Evolutionary conservation across 2,329 filamentous ascomycete genomes (phyloP).

Genomic region (Hypoxylon sp.): DNA sequence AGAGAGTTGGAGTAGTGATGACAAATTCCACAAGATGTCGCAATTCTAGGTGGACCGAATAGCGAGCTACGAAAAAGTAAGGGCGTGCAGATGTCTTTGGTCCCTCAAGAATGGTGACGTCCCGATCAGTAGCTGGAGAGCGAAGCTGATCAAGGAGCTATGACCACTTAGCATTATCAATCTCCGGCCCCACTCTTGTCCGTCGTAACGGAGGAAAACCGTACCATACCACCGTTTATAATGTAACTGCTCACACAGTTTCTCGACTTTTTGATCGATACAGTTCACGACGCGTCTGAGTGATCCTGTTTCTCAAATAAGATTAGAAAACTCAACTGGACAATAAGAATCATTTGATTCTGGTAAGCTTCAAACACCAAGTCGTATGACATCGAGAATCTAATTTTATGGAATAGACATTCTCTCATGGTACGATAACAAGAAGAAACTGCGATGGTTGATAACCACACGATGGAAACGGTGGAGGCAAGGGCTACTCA

Average conservation of each 20-base stretch:
- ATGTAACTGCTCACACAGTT: constrained; percentile 2
- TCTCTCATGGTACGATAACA: constrained; percentile 19
- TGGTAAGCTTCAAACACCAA: background rate
- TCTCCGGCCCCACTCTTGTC: background rate
- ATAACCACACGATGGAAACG: constrained; percentile 13
- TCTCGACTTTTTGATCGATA: constrained; percentile 14
- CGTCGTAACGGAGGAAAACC: constrained; percentile 10
- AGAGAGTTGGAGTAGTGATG: constrained; percentile 33
- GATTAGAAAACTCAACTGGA: background rate
- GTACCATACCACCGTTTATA: constrained; percentile 15
- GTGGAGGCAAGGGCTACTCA: constrained; percentile 9
- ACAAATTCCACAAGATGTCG: constrained; percentile 43
- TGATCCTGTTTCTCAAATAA: constrained; percentile 6
- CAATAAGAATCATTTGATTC: background rate
- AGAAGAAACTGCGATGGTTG: constrained; percentile 15
- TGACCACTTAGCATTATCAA: constrained; percentile 15
- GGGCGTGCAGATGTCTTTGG: constrained; percentile 16
- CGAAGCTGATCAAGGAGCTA: constrained; percentile 10
- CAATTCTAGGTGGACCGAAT: constrained; percentile 39
- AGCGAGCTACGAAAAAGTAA: constrained; percentile 21
- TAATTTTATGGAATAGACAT: constrained; percentile 5
- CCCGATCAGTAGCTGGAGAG: constrained; percentile 35
- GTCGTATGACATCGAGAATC: background rate
- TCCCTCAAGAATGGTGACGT: constrained; percentile 27
- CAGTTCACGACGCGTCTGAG: constrained; percentile 12